phyloP scores from a whole-genome alignment of 2,329 filamentous ascomycete genomes.

The Ascochyta clinopodiicola region DNA sequence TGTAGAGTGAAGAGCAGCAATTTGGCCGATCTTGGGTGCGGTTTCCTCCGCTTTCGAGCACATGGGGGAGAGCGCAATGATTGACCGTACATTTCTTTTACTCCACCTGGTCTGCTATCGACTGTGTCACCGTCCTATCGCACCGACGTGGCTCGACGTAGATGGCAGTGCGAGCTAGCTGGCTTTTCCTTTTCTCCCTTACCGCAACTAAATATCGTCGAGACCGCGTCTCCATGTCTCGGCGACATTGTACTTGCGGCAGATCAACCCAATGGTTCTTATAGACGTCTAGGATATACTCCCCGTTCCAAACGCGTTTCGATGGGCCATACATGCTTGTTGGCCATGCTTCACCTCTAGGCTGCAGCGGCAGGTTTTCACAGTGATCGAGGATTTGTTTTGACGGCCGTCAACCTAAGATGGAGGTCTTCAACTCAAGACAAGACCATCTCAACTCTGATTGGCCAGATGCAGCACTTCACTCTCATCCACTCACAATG shows the following conservation, averaged over 20 bases:
- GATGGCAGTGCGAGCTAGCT: constrained; percentile 12
- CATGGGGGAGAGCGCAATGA: constrained; percentile 66
- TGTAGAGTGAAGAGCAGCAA: constrained; percentile 61
- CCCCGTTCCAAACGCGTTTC: constrained; percentile 19
- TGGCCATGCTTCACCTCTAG: neutral
- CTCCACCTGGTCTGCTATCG: constrained; percentile 10
- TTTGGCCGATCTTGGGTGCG: constrained; percentile 64
- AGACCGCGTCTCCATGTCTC: constrained; percentile 20
- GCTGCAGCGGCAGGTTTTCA: too few relatives aligned
- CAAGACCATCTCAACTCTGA: neutral
- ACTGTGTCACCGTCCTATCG: constrained; percentile 8
- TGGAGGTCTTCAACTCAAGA: too few relatives aligned
- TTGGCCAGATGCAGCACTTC: neutral
- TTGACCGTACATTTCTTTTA: constrained; percentile 58
- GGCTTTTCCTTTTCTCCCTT: neutral
- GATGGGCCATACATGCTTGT: constrained; percentile 14
- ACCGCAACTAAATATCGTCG: constrained; percentile 23
- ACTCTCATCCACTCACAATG: neutral
- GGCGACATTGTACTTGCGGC: constrained; percentile 23
- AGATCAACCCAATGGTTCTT: constrained; percentile 15
- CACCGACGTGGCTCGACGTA: constrained; percentile 13
- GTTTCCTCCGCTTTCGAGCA: constrained; percentile 56
- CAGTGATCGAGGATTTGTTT: too few relatives aligned
- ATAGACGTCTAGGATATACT: constrained; percentile 19
- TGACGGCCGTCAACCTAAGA: too few relatives aligned